Percentiles rank a stretch among this genome's conserved stretches.
Conservation (phyloP, 129 eudicot species). For the Solidago caesia region DNA sequence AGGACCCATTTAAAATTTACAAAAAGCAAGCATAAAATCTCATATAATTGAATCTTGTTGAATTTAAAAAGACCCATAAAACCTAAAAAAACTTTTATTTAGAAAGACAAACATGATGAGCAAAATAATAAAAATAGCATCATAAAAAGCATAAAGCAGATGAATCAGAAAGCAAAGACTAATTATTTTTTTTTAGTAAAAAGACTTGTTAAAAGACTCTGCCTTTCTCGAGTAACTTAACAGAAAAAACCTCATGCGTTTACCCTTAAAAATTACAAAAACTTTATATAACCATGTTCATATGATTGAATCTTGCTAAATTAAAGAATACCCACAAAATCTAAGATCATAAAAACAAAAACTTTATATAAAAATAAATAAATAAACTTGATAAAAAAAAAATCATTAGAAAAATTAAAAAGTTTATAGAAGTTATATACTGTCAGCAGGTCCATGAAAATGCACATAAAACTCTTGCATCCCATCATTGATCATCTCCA, state of each 20-base stretch:
- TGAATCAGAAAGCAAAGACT: background rate
- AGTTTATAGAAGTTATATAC: slow-evolving; percentile 33
- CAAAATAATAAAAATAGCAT: background rate
- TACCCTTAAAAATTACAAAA: slow-evolving; percentile 10
- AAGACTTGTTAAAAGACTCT: too few species aligned
- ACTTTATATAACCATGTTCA: slow-evolving; percentile 10
- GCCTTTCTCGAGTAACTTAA: background rate
- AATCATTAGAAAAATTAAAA: slow-evolving; percentile 1
- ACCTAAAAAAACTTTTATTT: background rate
- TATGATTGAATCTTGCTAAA: slow-evolving; percentile 22
- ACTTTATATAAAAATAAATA: background rate
- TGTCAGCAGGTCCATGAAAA: slow-evolving; percentile 78
- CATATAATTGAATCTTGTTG: slow-evolving; percentile 21
- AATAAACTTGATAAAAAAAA: slow-evolving; percentile 2
- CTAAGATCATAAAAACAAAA: slow-evolving; percentile 5
- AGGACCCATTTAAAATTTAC: background rate
- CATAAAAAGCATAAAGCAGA: slow-evolving; percentile 1
- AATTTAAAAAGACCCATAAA: slow-evolving; percentile 21
- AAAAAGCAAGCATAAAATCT: slow-evolving; percentile 15
- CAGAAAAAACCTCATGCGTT: background rate
- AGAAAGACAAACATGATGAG: background rate
- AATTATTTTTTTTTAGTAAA: too few species aligned
- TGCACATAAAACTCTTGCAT: slow-evolving; percentile 85
- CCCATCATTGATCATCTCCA: slow-evolving; percentile 88
- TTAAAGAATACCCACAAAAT: slow-evolving; percentile 22